Evolutionary conservation across 371 early-diverging fungal species (phyloP), one percentile per base, ranked within the genome.

Genomic region (Mortierella sp.): DNA sequence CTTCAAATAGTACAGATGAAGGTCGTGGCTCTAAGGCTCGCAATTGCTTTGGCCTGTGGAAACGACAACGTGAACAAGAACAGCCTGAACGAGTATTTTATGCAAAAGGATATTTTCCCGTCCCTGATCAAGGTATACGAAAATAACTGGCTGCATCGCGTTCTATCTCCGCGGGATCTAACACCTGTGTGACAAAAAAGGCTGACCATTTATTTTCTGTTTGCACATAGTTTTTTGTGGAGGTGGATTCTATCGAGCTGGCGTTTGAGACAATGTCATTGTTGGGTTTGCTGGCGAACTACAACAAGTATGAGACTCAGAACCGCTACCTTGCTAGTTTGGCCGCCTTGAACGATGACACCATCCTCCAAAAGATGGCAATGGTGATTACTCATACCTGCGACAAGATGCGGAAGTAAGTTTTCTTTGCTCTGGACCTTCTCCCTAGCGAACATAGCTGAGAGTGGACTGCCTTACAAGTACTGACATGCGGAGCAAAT

Each of bases 31-130:
- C 69, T 91, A 37, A 69, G 77, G 53, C 77, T 91, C 22, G 86
- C 89, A 2, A 71, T 89, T 8, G 85, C 85, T 19, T 64, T 91
- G n/a, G 83, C 83, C 11, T 86, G 88, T 40, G 91, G 91, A n/a
- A 89, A 88, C 50, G 89, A 91, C 45, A 90, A 91, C 72, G 88
- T 91, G 26, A 91, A 90, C 73, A 89, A 91, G 73, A 91, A 90
- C 74, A 88, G 85, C 44, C 64, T 91, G 74, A 91, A 91, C 71
- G 87, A 88, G 75, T 88, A 91, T 66, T 89, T 91, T 45, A 90
- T 91, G 87, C 86, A 88, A 37, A 86, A 86, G 65, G 85, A 88
- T 45, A 70, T 91, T 1, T 87, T 87, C 11, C 31, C 70, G 4
- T 81, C 87, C 2, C 40, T 91, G 52, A 74, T 88, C 44, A 64